A percentile compares a stretch with the other conserved stretches of the same genome.
Conservation (phyloP, 2,329 filamentous ascomycete genomes). For the Trichoderma atroviride region DNA sequence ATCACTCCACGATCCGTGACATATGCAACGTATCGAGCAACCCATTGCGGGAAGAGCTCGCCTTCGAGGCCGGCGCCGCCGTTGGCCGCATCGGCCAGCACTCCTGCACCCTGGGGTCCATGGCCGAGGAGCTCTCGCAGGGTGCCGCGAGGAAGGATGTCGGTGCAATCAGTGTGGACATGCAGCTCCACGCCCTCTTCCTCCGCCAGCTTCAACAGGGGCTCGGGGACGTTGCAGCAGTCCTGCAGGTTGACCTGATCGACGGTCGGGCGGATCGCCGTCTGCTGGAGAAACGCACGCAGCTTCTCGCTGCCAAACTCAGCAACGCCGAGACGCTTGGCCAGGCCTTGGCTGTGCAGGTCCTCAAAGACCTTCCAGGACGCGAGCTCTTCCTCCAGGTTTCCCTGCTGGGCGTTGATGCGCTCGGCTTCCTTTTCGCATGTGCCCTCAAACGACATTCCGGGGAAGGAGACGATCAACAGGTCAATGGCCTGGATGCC, state of each 20-base stretch:
- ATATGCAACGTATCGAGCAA: constrained; percentile 95
- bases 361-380: constrained; percentile 75
- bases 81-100: constrained; percentile 66
- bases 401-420: constrained; percentile 62
- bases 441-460: constrained; percentile 89
- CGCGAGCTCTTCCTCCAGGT: constrained; percentile 67
- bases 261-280: constrained; percentile 74
- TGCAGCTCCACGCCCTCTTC: constrained; percentile 80
- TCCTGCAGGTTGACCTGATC: constrained; percentile 96
- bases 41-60: constrained; percentile 87
- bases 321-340: constrained; percentile 77
- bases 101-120: constrained; percentile 70
- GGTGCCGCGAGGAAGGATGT: constrained; percentile 85
- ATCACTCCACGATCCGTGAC: constrained; percentile 92
- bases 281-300: constrained; percentile 71
- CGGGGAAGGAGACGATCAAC: constrained; percentile 89
- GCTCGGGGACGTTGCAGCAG: constrained; percentile 93
- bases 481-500: constrained; percentile 77
- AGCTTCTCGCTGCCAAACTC: constrained; percentile 90
- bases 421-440: constrained; percentile 77
- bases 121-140: constrained; percentile 80
- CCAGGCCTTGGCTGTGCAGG: constrained; percentile 70
- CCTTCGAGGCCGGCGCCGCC: constrained; percentile 65
- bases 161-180: constrained; percentile 91
- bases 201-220: constrained; percentile 82